A percentile compares a stretch with the other conserved stretches of the same genome.
phyloP scores from a whole-genome alignment of 192 early-diverging fungal genomes.

The Coemansia sp. region DNA sequence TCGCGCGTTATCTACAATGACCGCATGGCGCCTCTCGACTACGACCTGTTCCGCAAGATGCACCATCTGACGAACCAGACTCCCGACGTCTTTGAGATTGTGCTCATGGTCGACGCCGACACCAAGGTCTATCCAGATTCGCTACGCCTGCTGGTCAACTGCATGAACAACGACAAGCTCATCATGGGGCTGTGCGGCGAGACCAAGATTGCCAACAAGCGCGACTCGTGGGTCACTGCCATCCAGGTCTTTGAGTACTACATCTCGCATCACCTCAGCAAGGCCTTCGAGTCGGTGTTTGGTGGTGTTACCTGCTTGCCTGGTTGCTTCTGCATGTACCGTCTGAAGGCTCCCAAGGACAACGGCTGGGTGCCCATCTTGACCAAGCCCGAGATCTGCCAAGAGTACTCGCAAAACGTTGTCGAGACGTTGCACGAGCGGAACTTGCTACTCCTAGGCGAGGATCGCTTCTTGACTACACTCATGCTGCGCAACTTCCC shows the following conservation, averaged over 20 bases:
- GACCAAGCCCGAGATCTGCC: slow-evolving; percentile 79
- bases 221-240: slow-evolving; percentile 95
- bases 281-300: slow-evolving; percentile 98
- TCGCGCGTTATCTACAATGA: slow-evolving; percentile 95
- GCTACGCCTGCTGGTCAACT: slow-evolving; percentile 93
- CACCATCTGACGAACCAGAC: slow-evolving; percentile 98
- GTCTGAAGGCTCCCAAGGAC: slow-evolving; percentile 85
- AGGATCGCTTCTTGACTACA: slow-evolving; percentile 98
- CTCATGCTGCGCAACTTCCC: slow-evolving; percentile 98
- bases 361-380: slow-evolving; percentile 88
- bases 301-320: slow-evolving; percentile 98
- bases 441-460: slow-evolving; percentile 97
- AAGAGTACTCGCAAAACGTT: slow-evolving; percentile 90
- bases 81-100: slow-evolving; percentile 96
- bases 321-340: slow-evolving; percentile 99
- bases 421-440: slow-evolving; percentile 99
- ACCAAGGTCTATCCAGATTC: slow-evolving; percentile 92
- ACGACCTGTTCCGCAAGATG: slow-evolving; percentile 98
- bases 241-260: slow-evolving; percentile 99
- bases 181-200: slow-evolving; percentile 98
- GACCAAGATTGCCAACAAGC: slow-evolving; percentile 92
- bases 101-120: slow-evolving; percentile 98
- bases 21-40: slow-evolving; percentile 92
- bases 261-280: slow-evolving; percentile 96
- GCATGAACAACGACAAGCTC: slow-evolving; percentile 90